These are phyloP conservation scores for Mucuna pruriens DNA, from an alignment of 306 rosid species.

Conservation along the genomic window DNA sequence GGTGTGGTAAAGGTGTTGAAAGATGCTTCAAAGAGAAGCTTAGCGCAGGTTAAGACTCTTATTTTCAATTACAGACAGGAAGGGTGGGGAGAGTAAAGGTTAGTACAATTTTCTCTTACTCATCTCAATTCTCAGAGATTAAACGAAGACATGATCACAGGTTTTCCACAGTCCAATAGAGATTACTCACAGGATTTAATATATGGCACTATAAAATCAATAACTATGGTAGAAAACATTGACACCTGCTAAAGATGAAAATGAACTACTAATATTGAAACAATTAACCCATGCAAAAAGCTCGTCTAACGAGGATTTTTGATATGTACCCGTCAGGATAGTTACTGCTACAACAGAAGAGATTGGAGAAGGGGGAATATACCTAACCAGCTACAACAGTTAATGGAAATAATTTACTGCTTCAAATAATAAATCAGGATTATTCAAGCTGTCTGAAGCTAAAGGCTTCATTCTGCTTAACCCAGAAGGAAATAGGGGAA, in stretches of 20 bases:
- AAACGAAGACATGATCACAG: background rate
- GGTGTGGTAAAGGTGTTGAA: too few relatives aligned
- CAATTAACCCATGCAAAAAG: slow-evolving; percentile 2
- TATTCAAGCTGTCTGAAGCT: slow-evolving; percentile 41
- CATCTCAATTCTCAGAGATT: background rate
- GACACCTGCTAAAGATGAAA: background rate
- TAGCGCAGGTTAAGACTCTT: too few relatives aligned
- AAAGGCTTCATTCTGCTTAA: slow-evolving; percentile 36
- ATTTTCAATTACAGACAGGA: too few relatives aligned
- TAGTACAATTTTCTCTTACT: too few relatives aligned
- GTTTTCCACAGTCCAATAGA: background rate
- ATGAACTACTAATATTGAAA: background rate
- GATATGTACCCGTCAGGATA: slow-evolving; percentile 24
- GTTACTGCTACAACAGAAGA: slow-evolving; percentile 3
- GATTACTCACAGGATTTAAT: background rate
- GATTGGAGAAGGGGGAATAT: slow-evolving; percentile 30
- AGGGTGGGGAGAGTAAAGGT: too few relatives aligned
- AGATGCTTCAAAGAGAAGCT: too few relatives aligned
- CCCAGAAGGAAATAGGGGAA: slow-evolving; percentile 24
- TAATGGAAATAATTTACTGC: slow-evolving; percentile 36
- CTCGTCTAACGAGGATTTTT: slow-evolving; percentile 14
- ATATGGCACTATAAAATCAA: background rate
- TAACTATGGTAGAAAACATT: background rate
- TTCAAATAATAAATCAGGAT: slow-evolving; percentile 8
- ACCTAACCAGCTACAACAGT: slow-evolving; percentile 45